These are phyloP conservation scores for Microstegium vimineum DNA, from an alignment of 176 grass and related monocot genomes.

Conservation along the genomic window DNA sequence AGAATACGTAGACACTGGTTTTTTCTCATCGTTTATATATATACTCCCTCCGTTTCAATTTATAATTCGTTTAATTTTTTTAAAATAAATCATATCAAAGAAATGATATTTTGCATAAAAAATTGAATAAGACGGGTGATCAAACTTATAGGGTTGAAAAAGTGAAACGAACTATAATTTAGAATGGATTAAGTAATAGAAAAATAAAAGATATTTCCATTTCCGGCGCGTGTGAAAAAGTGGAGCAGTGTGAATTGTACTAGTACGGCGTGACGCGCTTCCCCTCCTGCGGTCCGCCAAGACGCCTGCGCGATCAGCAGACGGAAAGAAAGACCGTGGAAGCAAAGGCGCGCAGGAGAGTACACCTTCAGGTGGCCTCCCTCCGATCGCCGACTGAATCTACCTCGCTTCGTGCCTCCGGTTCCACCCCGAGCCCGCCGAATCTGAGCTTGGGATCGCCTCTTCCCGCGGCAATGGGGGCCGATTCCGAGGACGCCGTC, in stretches of 20 bases:
- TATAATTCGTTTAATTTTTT: no score
- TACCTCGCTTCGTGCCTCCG: not conserved
- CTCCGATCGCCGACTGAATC: not conserved
- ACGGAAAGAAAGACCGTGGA: slow-evolving; percentile 24
- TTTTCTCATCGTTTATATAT: not conserved
- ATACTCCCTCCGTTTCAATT: no score
- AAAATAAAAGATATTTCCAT: not conserved
- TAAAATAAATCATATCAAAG: no score
- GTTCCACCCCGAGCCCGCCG: not conserved
- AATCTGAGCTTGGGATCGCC: not conserved
- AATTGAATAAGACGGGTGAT: no score
- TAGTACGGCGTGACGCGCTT: slow-evolving; percentile 19
- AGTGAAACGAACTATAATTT: no score
- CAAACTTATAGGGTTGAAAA: no score
- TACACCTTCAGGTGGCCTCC: not conserved
- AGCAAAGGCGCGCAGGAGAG: slow-evolving; percentile 15
- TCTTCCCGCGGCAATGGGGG: slow-evolving; percentile 50
- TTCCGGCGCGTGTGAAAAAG: not conserved
- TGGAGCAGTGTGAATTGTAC: not conserved
- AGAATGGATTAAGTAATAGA: no score
- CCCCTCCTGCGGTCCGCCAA: not conserved
- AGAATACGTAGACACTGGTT: not conserved
- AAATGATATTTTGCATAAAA: no score
- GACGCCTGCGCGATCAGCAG: not conserved
- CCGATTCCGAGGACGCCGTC: slow-evolving; percentile 65